Base-by-base conservation (phyloP, 495 filamentous ascomycete genomes). In the Podospora pseudocomata region DNA sequence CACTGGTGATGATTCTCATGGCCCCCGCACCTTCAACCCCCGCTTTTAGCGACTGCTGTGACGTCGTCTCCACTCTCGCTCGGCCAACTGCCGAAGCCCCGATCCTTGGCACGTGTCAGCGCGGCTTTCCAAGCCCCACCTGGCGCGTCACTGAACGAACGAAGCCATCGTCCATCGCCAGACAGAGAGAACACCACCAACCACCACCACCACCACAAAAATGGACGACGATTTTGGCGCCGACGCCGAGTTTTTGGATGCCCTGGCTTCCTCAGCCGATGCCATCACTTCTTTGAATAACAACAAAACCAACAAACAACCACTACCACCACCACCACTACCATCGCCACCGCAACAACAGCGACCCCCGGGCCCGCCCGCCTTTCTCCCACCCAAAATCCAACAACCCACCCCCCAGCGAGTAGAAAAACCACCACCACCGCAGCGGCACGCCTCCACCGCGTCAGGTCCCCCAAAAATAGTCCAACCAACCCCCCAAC, bases 401-500 rank as follows among this genome's bases (percentile, higher is more conserved):
- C 75, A 81, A 66, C 80, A 83, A 49, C 81, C 81, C 0, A 74
- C 73, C 16, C 80, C 81, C 1, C 82, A 85, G 68, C 74, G 77
- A 16, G 74, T 85, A 64, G 80, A 83, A 69, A 74, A 76, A 69
- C 73, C 76, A 23, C 77, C 80, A 2, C 77, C 77, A n/a, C 70
- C 77, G 19, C 61, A 20, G 6, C 4, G 5, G n/a, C 61, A 20
- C 13, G 15, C 23, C 18, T 4, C 55, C 3, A 2, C 39, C 9
- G 1, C 39, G 23, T 23, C 23, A 23, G 23, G 23, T 23, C 23
- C 23, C 23, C 23, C 23, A 23, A 23, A 90, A 72, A 84, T 95
- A 54, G 86, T 93, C 54, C 94, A 97, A 72, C 93, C 93, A 2
- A 96, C 89, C 69, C 94, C 94, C 2, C 93, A 97, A 80, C 87